Percentiles rank a stretch among this genome's conserved stretches.
phyloP scores from a whole-genome alignment of 2,329 filamentous ascomycete genomes.

The Rachicladosporium sp. region DNA sequence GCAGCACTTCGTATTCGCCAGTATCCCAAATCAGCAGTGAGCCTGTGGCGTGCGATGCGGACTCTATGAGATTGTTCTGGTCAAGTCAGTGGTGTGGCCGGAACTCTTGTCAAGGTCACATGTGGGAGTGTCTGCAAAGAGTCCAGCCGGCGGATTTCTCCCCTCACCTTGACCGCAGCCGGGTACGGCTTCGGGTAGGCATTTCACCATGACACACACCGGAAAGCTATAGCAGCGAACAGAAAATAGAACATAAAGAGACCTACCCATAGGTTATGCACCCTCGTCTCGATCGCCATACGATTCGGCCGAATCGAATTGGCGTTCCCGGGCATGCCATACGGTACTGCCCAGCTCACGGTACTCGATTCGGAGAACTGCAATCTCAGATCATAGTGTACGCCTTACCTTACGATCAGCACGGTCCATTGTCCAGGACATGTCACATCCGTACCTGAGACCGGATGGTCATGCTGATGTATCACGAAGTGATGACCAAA shows the following conservation, averaged over 20 bases:
- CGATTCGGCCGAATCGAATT: constrained; percentile 28
- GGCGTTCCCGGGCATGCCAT: constrained; percentile 31
- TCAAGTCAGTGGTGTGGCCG: too few species aligned
- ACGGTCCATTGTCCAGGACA: too few species aligned
- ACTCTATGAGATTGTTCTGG: constrained; percentile 32
- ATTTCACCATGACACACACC: too few species aligned
- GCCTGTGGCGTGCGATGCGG: constrained; percentile 30
- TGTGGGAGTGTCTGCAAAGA: too few species aligned
- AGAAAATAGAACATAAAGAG: too few species aligned
- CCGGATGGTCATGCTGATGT: constrained; percentile 61
- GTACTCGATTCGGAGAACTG: constrained; percentile 58
- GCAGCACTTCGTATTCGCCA: constrained; percentile 30
- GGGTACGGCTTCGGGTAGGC: too few species aligned
- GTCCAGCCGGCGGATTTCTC: too few species aligned
- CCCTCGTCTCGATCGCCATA: constrained; percentile 33
- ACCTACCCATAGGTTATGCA: constrained; percentile 29
- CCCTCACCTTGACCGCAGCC: too few species aligned
- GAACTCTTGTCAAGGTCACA: too few species aligned
- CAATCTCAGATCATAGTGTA: constrained; percentile 51
- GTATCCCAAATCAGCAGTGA: constrained; percentile 35
- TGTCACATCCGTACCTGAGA: constrained; percentile 38
- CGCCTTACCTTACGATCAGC: constrained; percentile 17
- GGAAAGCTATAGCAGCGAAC: too few species aligned
- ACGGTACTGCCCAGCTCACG: constrained; percentile 41
- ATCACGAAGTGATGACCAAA: constrained; percentile 48